A percentile compares a stretch with the other conserved stretches of the same genome.
Evolutionary conservation across 805 yeast species (phyloP).

Genomic region (Pichia pseudocactophila): DNA sequence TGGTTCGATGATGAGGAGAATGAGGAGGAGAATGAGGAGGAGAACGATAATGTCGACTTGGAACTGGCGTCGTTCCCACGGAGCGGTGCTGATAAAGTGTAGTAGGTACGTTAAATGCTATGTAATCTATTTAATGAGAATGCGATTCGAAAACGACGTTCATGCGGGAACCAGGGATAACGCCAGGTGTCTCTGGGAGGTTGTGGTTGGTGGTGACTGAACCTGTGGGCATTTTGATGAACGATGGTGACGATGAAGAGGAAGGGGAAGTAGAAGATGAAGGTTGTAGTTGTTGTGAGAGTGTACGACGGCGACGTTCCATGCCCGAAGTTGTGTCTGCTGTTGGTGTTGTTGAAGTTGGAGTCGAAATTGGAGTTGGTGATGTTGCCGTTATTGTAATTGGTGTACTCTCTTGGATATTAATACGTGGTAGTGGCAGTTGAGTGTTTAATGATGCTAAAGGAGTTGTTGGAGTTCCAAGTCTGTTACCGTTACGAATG

Average conservation of each 20-base stretch:
- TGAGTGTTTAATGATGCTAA: constrained; percentile 4
- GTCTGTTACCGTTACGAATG: constrained; percentile 10
- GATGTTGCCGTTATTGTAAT: background rate
- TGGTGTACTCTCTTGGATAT: constrained; percentile 26
- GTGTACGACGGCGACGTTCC: constrained; percentile 11
- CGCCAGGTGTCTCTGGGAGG: constrained; percentile 12
- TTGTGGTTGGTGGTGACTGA: background rate
- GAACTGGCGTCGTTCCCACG: background rate
- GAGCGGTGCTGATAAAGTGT: too few species aligned
- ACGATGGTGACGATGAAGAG: background rate
- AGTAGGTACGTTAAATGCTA: too few species aligned
- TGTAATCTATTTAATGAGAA: background rate
- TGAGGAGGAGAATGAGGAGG: background rate
- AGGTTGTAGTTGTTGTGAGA: constrained; percentile 9
- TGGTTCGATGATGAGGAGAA: constrained; percentile 18
- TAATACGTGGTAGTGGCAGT: constrained; percentile 4
- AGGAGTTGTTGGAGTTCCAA: constrained; percentile 6
- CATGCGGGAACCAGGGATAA: constrained; percentile 13
- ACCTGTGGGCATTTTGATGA: background rate
- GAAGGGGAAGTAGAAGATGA: constrained; percentile 1
- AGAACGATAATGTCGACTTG: background rate
- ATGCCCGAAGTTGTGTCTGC: constrained; percentile 1
- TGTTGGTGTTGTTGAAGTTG: background rate
- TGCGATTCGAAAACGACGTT: constrained; percentile 8
- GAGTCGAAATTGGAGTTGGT: too few species aligned